A percentile compares a stretch with the other conserved stretches of the same genome.
Conservation (phyloP, 2,329 filamentous ascomycete genomes). For the Penicillium sp. region DNA sequence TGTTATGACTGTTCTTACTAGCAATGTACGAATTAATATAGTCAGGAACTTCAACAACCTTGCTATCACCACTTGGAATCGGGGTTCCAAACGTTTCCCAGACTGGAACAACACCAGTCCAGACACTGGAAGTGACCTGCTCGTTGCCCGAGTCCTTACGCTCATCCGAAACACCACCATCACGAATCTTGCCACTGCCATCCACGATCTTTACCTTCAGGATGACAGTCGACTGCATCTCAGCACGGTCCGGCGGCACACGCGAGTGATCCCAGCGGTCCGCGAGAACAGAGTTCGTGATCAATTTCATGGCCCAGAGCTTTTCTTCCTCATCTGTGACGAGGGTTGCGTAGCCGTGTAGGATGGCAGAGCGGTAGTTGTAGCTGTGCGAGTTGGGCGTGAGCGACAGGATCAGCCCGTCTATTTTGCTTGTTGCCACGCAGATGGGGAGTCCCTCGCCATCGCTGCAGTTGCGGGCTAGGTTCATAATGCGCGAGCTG, state of each 20-base stretch:
- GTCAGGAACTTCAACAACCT: constrained; percentile 57
- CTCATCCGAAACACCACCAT: constrained; percentile 64
- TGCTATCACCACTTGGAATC: constrained; percentile 60
- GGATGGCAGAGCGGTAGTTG: constrained; percentile 78
- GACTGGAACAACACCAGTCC: constrained; percentile 65
- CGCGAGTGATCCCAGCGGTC: constrained; percentile 69
- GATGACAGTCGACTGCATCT: constrained; percentile 73
- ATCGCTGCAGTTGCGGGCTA: constrained; percentile 48
- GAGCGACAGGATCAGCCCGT: constrained; percentile 76
- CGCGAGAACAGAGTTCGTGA: constrained; percentile 72
- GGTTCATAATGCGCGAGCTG: constrained; percentile 71
- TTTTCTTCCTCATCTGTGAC: constrained; percentile 70
- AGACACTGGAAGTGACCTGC: constrained; percentile 53
- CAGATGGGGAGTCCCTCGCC: constrained; percentile 66
- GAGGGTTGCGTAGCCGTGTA: constrained; percentile 71
- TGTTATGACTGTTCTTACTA: constrained; percentile 48
- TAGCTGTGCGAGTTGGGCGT: constrained; percentile 80
- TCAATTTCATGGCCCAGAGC: constrained; percentile 72
- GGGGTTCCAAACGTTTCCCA: constrained; percentile 65
- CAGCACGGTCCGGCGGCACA: constrained; percentile 67
- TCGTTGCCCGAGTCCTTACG: constrained; percentile 52
- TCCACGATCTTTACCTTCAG: constrained; percentile 66
- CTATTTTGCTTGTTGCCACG: constrained; percentile 70
- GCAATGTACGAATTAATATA: constrained; percentile 60
- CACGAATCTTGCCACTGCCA: constrained; percentile 73